A percentile compares a stretch with the other conserved stretches of the same genome.
These are phyloP conservation scores for Beauveria scarabaeidicola DNA, from an alignment of 2,329 filamentous ascomycete genomes.

Conservation along the genomic window DNA sequence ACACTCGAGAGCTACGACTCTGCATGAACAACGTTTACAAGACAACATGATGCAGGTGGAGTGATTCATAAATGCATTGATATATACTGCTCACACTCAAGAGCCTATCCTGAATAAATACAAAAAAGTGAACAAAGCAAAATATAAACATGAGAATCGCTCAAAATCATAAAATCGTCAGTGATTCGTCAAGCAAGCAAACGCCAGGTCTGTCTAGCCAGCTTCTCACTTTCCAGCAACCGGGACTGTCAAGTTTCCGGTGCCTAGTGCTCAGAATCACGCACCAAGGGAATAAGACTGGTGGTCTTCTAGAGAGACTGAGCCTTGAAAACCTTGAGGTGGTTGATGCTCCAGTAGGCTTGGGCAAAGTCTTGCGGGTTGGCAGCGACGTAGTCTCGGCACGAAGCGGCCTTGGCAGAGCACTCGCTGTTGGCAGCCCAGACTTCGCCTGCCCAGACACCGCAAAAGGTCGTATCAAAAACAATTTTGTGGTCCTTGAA, in stretches of 20 bases:
- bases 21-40: neutral
- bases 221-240: neutral
- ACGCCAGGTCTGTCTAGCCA: neutral
- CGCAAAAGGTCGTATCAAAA: constrained; percentile 80
- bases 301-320: neutral
- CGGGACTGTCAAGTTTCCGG: neutral
- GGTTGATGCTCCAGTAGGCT: constrained; percentile 71
- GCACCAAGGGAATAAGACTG: constrained; percentile 1
- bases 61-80: constrained; percentile 1
- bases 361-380: constrained; percentile 64
- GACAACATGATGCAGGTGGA: neutral
- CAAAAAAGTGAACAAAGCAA: neutral
- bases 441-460: constrained; percentile 70
- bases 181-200: neutral
- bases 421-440: constrained; percentile 55
- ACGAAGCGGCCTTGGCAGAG: constrained; percentile 51
- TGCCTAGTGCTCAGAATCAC: neutral
- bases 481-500: constrained; percentile 70
- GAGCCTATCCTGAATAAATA: constrained; percentile 4
- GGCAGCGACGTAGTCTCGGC: constrained; percentile 61
- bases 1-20: neutral
- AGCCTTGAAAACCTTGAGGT: constrained; percentile 51
- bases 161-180: neutral
- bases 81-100: neutral
- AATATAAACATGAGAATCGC: neutral